Percentiles rank a stretch among this genome's conserved stretches.
phyloP scores from a whole-genome alignment of 2,329 filamentous ascomycete species.

The Diaporthe vaccinii region DNA sequence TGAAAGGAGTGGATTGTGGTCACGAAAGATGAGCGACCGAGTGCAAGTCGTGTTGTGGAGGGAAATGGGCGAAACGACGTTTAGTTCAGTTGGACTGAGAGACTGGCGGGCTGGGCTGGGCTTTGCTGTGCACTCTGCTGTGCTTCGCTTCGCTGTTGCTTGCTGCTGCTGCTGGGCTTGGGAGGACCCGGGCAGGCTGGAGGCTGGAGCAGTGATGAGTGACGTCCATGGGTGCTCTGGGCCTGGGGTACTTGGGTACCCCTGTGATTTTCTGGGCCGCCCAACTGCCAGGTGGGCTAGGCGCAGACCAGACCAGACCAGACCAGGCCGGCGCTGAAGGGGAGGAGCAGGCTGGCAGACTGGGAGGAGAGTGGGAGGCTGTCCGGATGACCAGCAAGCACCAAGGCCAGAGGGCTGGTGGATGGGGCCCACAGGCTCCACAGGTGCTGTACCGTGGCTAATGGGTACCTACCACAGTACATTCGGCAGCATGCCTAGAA shows the following conservation, averaged over 20 bases:
- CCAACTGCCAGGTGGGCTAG: slow-evolving; percentile 30
- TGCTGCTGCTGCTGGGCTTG: background rate
- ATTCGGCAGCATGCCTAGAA: background rate
- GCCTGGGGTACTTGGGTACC: slow-evolving; percentile 31
- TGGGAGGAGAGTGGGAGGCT: background rate
- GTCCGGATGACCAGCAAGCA: slow-evolving; percentile 16
- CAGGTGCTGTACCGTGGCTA: slow-evolving; percentile 15
- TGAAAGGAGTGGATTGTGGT: slow-evolving; percentile 34
- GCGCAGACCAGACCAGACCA: slow-evolving; percentile 32
- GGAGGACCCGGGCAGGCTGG: slow-evolving; percentile 18
- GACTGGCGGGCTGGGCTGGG: slow-evolving; percentile 12
- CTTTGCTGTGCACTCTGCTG: slow-evolving; percentile 10
- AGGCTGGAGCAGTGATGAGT: slow-evolving; percentile 26
- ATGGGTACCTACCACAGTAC: background rate
- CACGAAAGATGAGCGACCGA: slow-evolving; percentile 34
- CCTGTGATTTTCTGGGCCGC: slow-evolving; percentile 29
- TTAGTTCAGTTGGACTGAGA: slow-evolving; percentile 17
- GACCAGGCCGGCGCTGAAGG: slow-evolving; percentile 8
- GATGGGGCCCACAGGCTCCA: slow-evolving; percentile 8
- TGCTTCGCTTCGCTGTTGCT: background rate
- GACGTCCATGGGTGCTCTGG: slow-evolving; percentile 20
- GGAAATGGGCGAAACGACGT: slow-evolving; percentile 24
- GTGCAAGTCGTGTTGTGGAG: slow-evolving; percentile 32
- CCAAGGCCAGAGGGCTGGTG: slow-evolving; percentile 18
- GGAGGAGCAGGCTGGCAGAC: slow-evolving; percentile 1